A percentile compares a stretch with the other conserved stretches of the same genome.
phyloP scores from a whole-genome alignment of 2,329 filamentous ascomycete species.

The Cryphonectria radicalis region DNA sequence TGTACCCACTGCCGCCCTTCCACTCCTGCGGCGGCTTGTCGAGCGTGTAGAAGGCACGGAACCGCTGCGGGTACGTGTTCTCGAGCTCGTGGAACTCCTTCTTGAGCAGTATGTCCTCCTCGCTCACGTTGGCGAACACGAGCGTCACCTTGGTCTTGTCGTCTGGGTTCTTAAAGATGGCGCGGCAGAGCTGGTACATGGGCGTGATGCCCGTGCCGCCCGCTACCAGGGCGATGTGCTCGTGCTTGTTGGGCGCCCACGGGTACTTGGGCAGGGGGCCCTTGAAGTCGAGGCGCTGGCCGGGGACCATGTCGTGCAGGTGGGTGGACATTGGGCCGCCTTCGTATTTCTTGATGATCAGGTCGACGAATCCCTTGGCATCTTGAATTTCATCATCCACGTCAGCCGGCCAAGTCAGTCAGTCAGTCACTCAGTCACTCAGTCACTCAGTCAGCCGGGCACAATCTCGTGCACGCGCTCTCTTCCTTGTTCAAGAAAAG shows the following conservation, averaged over 20 bases:
- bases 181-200: constrained; percentile 92
- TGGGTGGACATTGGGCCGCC: constrained; percentile 90
- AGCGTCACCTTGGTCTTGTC: constrained; percentile 98
- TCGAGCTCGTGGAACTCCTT: constrained; percentile 83
- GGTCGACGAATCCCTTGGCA: constrained; percentile 78
- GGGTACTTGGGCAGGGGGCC: constrained; percentile 93
- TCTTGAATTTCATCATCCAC: constrained; percentile 52
- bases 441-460: neutral
- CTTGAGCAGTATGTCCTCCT: constrained; percentile 92
- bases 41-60: constrained; percentile 92
- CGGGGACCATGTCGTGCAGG: constrained; percentile 79
- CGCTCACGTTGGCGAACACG: constrained; percentile 85
- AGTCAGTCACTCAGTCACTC: neutral
- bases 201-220: constrained; percentile 96
- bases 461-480: neutral
- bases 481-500: neutral
- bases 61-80: constrained; percentile 93
- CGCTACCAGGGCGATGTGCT: constrained; percentile 85
- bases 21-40: constrained; percentile 82
- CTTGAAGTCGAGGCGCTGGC: constrained; percentile 88
- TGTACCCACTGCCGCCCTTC: constrained; percentile 76
- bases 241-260: constrained; percentile 90
- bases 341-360: constrained; percentile 91
- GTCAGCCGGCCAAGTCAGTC: neutral
- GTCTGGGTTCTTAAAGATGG: constrained; percentile 93